phyloP scores from a whole-genome alignment of 768 basidiomycete species.

The Russula virescens region DNA sequence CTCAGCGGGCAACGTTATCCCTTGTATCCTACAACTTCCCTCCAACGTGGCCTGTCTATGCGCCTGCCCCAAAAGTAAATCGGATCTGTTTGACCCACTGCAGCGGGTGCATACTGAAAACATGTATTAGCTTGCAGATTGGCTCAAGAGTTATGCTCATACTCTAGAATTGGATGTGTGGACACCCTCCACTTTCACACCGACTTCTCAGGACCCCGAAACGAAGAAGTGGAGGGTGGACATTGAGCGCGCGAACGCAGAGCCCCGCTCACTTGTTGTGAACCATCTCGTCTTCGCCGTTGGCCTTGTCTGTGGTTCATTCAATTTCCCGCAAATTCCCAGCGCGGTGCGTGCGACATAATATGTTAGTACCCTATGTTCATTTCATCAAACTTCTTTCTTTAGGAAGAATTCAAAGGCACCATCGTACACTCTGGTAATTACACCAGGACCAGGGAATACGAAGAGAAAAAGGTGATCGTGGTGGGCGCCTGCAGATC shows the following conservation, averaged over 20 bases:
- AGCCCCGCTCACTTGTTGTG: slow-evolving; percentile 17
- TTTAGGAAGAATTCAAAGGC: slow-evolving; percentile 33
- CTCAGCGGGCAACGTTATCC: not conserved
- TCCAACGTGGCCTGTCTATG: slow-evolving; percentile 30
- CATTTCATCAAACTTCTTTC: not conserved
- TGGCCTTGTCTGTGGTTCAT: slow-evolving; percentile 33
- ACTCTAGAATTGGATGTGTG: slow-evolving; percentile 58
- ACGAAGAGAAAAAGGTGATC: slow-evolving; percentile 37
- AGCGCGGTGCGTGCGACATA: slow-evolving; percentile 13
- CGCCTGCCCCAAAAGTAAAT: slow-evolving; percentile 31
- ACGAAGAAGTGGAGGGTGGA: slow-evolving; percentile 23
- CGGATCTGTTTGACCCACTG: not conserved
- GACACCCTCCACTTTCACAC: slow-evolving; percentile 35
- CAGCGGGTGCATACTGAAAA: not conserved
- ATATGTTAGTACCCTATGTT: not conserved
- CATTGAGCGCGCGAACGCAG: slow-evolving; percentile 17
- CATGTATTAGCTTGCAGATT: slow-evolving; percentile 49
- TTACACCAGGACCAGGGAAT: slow-evolving; percentile 30
- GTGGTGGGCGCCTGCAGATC: slow-evolving; percentile 36
- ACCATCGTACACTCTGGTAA: slow-evolving; percentile 31
- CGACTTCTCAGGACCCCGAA: slow-evolving; percentile 21
- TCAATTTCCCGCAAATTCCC: slow-evolving; percentile 29
- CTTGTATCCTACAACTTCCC: slow-evolving; percentile 28
- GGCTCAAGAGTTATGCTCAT: slow-evolving; percentile 61
- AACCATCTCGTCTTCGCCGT: slow-evolving; percentile 33